These are phyloP conservation scores for Agrocybe praecox DNA, from an alignment of 768 basidiomycete genomes.

Conservation along the genomic window DNA sequence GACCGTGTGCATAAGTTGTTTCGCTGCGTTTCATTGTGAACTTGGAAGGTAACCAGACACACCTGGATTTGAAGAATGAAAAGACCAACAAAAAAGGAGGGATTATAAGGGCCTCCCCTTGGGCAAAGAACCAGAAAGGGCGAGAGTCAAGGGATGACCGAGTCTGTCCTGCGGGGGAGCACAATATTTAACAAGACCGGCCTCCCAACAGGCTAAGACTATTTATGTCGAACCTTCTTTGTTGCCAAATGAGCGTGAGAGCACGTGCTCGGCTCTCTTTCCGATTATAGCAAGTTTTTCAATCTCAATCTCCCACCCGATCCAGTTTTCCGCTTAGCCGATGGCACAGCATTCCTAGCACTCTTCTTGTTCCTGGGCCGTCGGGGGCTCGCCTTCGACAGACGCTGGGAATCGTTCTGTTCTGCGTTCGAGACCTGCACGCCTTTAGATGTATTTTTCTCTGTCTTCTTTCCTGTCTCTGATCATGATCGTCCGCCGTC, in stretches of 20 bases:
- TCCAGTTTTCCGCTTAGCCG: constrained; percentile 1
- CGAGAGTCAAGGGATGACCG: constrained; percentile 9
- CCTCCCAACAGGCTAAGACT: constrained; percentile 15
- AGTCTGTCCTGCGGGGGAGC: constrained; percentile 3
- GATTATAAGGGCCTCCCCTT: too few relatives aligned
- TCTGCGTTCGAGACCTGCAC: not conserved
- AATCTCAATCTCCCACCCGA: constrained; percentile 12
- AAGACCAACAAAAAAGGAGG: not conserved
- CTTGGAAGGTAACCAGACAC: not conserved
- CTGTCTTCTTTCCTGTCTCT: not conserved
- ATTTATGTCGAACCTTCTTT: constrained; percentile 17
- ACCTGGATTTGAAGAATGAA: not conserved
- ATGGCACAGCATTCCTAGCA: not conserved
- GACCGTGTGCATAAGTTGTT: too few relatives aligned
- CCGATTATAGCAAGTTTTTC: constrained; percentile 12
- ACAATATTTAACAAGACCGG: constrained; percentile 18
- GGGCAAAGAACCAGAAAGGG: constrained; percentile 4
- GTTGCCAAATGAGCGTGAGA: constrained; percentile 3
- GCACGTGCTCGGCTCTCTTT: constrained; percentile 10
- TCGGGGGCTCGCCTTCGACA: constrained; percentile 1
- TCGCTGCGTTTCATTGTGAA: too few relatives aligned
- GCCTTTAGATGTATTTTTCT: not conserved
- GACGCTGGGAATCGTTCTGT: not conserved
- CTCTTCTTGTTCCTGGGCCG: constrained; percentile 6
- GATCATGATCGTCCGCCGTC: not conserved